Base-by-base conservation (phyloP, 2,329 filamentous ascomycete species). In the Colletotrichum sp. region DNA sequence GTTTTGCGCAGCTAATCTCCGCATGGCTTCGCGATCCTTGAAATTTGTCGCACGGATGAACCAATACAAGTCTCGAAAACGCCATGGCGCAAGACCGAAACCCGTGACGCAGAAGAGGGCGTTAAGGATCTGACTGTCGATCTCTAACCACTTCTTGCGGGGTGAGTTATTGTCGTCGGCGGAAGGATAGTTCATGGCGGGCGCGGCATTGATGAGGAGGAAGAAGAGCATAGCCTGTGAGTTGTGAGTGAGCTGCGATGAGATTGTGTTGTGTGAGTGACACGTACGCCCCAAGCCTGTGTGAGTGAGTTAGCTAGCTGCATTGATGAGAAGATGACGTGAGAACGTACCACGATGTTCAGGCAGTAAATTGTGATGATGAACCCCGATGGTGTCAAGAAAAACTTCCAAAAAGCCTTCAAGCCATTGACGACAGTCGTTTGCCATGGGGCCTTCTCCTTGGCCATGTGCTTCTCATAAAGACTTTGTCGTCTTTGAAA, bases 21-120 rank as follows among this genome's bases (percentile, higher is more conserved):
- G 70, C 80, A 81, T 81, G 24, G 79, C 73, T 5, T n/a, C 30
- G 7, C 16, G 64, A 38, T 80, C 30, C 36, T 76, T 76, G 61
- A 78, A 78, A 52, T 78, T 62, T 15, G 64, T 75, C 61, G 77
- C 79, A 4, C 76, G 77, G 24, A 77, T 66, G 52, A 77, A 80
- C 30, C 52, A 58, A 38, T 78, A 78, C 18, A 78, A 48, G 18
- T 79, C 78, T 43, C 78, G 78, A 60, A 78, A 78, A 7, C 78
- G 77, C 95, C 95, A 98, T 1, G 95, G 95, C 1, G 94, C 93
- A 9, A 97, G 89, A 0, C 95, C 95, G 79, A 97, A 96, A 1
- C 93, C 95, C 1, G 95, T 96, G 5, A 97, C 93, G 84, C 95
- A 97, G 88, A 98, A 98, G 1, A 98, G 90, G 0, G 90, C 94